phyloP scores from a whole-genome alignment of 768 basidiomycete species.

The Psilocybe cubensis region DNA sequence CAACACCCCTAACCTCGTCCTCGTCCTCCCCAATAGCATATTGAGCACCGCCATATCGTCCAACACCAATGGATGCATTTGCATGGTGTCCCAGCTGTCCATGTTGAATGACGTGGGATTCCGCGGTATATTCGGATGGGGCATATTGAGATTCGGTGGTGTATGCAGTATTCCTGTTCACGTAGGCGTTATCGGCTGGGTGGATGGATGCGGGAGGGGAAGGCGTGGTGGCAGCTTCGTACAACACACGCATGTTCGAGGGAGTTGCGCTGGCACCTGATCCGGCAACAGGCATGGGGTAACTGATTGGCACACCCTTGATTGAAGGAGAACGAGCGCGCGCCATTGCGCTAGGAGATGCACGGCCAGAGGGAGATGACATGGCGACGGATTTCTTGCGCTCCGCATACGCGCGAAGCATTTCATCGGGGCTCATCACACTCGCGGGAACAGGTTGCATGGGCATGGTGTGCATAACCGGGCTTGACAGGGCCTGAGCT shows the following conservation, averaged over 20 bases:
- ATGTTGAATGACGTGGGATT: not conserved
- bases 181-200: not conserved
- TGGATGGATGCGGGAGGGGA: not conserved
- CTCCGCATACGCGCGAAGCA: constrained; percentile 64
- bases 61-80: constrained; percentile 23
- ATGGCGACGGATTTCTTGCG: constrained; percentile 23
- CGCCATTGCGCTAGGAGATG: too few species aligned
- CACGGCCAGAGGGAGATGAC: not conserved
- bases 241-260: constrained; percentile 22
- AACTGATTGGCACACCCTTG: constrained; percentile 20
- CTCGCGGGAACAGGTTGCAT: constrained; percentile 34
- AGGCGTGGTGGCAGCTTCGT: constrained; percentile 17
- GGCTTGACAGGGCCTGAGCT: constrained; percentile 23
- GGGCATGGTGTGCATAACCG: constrained; percentile 35
- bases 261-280: not conserved
- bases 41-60: constrained; percentile 26
- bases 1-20: constrained; percentile 5
- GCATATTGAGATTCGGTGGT: not conserved
- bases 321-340: constrained; percentile 11
- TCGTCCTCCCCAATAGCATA: constrained; percentile 38
- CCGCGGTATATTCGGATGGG: not conserved
- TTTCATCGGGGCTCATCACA: constrained; percentile 69
- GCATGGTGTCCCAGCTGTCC: constrained; percentile 23
- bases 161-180: not conserved
- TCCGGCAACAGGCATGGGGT: constrained; percentile 26